Evolutionary conservation across 768 basidiomycete species (phyloP).

Genomic region (Lepiota brunneoincarnata): DNA sequence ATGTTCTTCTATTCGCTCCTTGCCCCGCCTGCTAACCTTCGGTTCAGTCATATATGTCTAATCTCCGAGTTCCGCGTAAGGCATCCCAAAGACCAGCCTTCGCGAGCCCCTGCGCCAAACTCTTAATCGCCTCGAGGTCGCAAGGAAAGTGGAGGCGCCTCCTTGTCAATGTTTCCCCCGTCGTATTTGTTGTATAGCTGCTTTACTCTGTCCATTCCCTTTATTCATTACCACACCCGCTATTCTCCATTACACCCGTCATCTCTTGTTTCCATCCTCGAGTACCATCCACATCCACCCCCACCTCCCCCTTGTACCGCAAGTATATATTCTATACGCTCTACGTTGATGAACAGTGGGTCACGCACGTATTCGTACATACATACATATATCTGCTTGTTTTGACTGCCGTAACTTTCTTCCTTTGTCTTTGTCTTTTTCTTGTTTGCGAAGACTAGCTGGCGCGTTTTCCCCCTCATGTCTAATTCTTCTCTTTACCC

Average conservation of each 20-base stretch:
- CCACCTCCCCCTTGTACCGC: slow-evolving; percentile 8
- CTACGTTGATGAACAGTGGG: slow-evolving; percentile 10
- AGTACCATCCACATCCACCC: slow-evolving; percentile 3
- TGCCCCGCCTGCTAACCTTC: slow-evolving; percentile 1
- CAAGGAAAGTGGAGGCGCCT: background rate
- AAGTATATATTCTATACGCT: slow-evolving; percentile 13
- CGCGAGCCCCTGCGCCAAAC: slow-evolving; percentile 1
- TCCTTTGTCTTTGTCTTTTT: slow-evolving; percentile 15
- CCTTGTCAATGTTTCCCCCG: background rate
- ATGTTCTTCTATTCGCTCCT: slow-evolving; percentile 31
- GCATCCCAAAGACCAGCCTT: slow-evolving; percentile 50
- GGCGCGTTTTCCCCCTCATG: slow-evolving; percentile 9
- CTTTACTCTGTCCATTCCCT: slow-evolving; percentile 3
- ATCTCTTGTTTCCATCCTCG: slow-evolving; percentile 7
- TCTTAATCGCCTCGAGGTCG: background rate
- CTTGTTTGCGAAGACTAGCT: slow-evolving; percentile 14
- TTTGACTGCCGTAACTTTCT: slow-evolving; percentile 12
- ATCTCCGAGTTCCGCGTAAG: slow-evolving; percentile 78
- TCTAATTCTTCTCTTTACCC: slow-evolving; percentile 17
- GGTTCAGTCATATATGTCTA: slow-evolving; percentile 66
- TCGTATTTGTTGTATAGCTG: background rate
- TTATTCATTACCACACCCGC: slow-evolving; percentile 8
- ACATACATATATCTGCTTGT: slow-evolving; percentile 15
- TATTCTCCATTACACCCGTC: slow-evolving; percentile 2
- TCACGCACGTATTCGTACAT: slow-evolving; percentile 12